Evolutionary conservation across 2,329 filamentous ascomycete species (phyloP).

Genomic region (Arthrobotrys sphaeroides): DNA sequence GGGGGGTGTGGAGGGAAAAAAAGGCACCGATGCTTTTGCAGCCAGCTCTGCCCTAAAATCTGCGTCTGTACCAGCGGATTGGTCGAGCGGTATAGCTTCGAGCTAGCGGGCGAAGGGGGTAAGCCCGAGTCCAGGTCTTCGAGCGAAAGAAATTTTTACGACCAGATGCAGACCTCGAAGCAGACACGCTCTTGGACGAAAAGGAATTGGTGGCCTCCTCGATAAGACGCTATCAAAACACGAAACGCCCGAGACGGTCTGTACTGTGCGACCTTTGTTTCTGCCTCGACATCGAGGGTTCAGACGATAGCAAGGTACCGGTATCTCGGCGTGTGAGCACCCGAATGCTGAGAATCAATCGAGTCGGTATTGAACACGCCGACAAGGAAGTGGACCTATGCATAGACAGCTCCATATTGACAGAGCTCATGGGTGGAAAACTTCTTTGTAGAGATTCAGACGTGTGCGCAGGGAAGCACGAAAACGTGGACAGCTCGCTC

Average conservation of each 20-base stretch:
- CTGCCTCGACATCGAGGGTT: slow-evolving; percentile 14
- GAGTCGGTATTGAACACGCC: slow-evolving; percentile 34
- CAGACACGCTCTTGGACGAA: slow-evolving; percentile 16
- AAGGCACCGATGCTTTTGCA: slow-evolving; percentile 11
- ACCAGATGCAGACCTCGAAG: slow-evolving; percentile 43
- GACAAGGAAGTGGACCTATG: slow-evolving; percentile 14
- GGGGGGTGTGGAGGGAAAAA: neutral
- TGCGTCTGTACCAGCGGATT: slow-evolving; percentile 32
- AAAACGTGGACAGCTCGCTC: slow-evolving; percentile 23
- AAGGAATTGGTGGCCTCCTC: slow-evolving; percentile 11
- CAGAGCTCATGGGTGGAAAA: slow-evolving; percentile 23
- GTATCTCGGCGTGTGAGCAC: slow-evolving; percentile 20
- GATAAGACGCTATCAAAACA: slow-evolving; percentile 23
- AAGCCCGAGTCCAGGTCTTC: slow-evolving; percentile 9
- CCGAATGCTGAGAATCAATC: slow-evolving; percentile 8
- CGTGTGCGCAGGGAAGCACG: slow-evolving; percentile 28
- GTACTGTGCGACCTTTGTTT: slow-evolving; percentile 1
- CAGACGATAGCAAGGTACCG: neutral
- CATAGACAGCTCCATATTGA: slow-evolving; percentile 14
- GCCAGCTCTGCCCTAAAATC: slow-evolving; percentile 39
- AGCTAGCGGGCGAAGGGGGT: slow-evolving; percentile 19
- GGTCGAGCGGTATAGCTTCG: slow-evolving; percentile 18
- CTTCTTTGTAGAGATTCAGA: slow-evolving; percentile 13
- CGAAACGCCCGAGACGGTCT: slow-evolving; percentile 1
- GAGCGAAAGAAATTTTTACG: slow-evolving; percentile 30